Conservation (phyloP, 768 basidiomycete genomes). For the Boletus reticuloceps region DNA sequence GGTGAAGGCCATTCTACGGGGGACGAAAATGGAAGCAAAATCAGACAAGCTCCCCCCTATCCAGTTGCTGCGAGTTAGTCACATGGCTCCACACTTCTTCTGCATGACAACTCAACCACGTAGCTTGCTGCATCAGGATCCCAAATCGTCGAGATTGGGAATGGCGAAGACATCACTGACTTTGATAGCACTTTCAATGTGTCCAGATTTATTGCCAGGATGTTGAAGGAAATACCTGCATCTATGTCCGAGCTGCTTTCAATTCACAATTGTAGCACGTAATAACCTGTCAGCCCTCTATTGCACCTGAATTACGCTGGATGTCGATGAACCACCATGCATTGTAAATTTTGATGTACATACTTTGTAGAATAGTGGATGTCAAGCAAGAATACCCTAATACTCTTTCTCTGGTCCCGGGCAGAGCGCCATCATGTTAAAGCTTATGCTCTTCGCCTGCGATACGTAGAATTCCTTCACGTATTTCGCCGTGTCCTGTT, state of each 20-base stretch:
- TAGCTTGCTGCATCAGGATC: slow-evolving; percentile 31
- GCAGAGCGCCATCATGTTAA: slow-evolving; percentile 50
- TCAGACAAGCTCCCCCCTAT: slow-evolving; percentile 36
- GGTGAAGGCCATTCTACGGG: slow-evolving; percentile 27
- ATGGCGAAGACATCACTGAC: slow-evolving; percentile 33
- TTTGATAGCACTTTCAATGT: slow-evolving; percentile 31
- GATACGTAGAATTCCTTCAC: slow-evolving; percentile 43
- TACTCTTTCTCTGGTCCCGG: slow-evolving; percentile 19
- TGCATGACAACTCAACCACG: background rate
- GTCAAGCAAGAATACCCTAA: slow-evolving; percentile 4
- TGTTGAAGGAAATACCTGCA: slow-evolving; percentile 31
- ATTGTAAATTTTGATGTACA: slow-evolving; percentile 2
- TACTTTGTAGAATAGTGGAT: slow-evolving; percentile 4
- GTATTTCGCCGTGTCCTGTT: slow-evolving; percentile 45
- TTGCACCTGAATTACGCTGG: background rate
- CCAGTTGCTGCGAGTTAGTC: slow-evolving; percentile 30
- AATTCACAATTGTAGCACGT: background rate
- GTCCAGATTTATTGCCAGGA: slow-evolving; percentile 29
- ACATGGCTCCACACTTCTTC: background rate
- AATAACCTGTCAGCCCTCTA: background rate
- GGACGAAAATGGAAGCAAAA: slow-evolving; percentile 23
- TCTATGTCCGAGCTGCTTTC: slow-evolving; percentile 31
- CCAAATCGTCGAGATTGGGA: slow-evolving; percentile 35
- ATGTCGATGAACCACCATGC: background rate
- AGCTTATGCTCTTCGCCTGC: slow-evolving; percentile 37